phyloP scores from a whole-genome alignment of 2,329 filamentous ascomycete species.

The Aureobasidium subglaciale region DNA sequence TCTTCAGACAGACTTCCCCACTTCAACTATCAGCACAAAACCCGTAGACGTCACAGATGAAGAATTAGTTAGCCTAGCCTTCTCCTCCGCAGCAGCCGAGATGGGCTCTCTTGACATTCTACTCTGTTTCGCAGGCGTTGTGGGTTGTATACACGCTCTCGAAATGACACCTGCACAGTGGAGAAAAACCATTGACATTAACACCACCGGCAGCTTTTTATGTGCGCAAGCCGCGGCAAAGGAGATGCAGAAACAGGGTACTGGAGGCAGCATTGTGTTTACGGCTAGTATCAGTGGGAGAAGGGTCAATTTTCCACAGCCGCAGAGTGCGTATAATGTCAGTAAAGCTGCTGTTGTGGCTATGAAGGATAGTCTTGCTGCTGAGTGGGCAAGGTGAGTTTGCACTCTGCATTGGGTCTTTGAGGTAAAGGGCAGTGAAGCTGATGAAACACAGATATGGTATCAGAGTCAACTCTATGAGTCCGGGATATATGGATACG shows the following conservation, averaged over 20 bases:
- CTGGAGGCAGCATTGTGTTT: slow-evolving; percentile 57
- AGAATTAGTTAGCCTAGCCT: slow-evolving; percentile 38
- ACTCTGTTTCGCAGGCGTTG: slow-evolving; percentile 62
- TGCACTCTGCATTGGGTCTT: slow-evolving; percentile 28
- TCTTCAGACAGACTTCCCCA: slow-evolving; percentile 50
- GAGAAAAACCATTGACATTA: slow-evolving; percentile 60
- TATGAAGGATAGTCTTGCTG: slow-evolving; percentile 58
- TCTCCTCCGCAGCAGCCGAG: slow-evolving; percentile 33
- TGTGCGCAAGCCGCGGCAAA: slow-evolving; percentile 58
- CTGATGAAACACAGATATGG: too few relatives aligned
- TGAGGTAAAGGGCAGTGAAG: slow-evolving; percentile 16
- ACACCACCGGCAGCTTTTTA: slow-evolving; percentile 63
- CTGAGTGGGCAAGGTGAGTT: slow-evolving; percentile 56
- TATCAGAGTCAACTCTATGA: slow-evolving; percentile 63
- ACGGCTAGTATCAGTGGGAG: slow-evolving; percentile 63
- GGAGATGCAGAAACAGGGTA: slow-evolving; percentile 46
- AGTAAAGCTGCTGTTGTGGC: slow-evolving; percentile 61
- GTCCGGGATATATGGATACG: slow-evolving; percentile 72
- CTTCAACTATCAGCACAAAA: slow-evolving; percentile 42
- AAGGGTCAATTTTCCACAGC: slow-evolving; percentile 63
- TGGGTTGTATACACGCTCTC: slow-evolving; percentile 54
- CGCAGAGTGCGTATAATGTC: slow-evolving; percentile 53
- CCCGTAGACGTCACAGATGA: slow-evolving; percentile 55
- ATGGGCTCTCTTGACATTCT: slow-evolving; percentile 51
- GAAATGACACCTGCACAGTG: slow-evolving; percentile 54